These are phyloP conservation scores for Corinectria fuckeliana DNA, from an alignment of 2,329 filamentous ascomycete species.

Conservation along the genomic window DNA sequence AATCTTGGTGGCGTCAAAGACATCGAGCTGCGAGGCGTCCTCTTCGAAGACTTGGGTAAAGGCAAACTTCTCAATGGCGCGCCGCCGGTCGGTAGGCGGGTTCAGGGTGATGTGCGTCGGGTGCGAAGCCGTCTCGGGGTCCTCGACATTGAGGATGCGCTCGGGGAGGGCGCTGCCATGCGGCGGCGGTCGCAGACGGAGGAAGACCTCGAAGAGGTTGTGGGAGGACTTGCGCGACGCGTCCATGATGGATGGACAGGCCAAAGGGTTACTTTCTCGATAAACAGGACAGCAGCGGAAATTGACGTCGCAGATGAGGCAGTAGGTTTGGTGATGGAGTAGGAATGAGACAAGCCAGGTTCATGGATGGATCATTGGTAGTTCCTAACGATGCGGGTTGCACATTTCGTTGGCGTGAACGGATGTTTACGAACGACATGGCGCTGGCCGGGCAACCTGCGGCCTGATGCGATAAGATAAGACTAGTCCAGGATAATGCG, in stretches of 20 bases:
- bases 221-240: conserved; percentile 45
- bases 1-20: conserved; percentile 83
- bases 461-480: conserved; percentile 16
- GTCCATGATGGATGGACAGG: conserved; percentile 45
- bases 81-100: conserved; percentile 83
- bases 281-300: background rate
- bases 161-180: conserved; percentile 55
- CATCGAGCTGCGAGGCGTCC: conserved; percentile 79
- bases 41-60: conserved; percentile 96
- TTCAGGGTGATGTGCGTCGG: conserved; percentile 78
- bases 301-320: background rate
- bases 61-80: conserved; percentile 90
- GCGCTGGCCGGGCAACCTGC: conserved; percentile 35
- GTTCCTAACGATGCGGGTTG: conserved; percentile 14
- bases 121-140: conserved; percentile 49
- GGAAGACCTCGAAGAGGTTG: conserved; percentile 87
- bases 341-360: conserved; percentile 27
- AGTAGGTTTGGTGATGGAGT: conserved; percentile 15
- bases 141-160: conserved; percentile 81
- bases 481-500: background rate
- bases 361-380: conserved; percentile 30
- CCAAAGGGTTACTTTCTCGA: background rate
- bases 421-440: conserved; percentile 18
- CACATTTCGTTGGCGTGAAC: conserved; percentile 15
- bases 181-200: conserved; percentile 79